Base-by-base conservation (phyloP, 169 alveolate species). In the Sarcocystis neurona region DNA sequence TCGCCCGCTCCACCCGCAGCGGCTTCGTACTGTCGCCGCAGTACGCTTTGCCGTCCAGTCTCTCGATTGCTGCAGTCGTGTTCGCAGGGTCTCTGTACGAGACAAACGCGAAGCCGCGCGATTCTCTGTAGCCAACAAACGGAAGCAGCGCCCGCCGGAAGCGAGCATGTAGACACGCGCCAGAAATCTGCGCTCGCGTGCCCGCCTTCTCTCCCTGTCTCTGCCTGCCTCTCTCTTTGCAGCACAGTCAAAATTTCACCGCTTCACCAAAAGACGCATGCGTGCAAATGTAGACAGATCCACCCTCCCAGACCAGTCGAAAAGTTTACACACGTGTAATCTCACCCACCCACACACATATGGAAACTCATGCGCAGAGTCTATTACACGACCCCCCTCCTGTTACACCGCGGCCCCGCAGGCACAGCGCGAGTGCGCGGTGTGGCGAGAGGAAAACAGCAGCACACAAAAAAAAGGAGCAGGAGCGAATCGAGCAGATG, bases 41-140 rank as follows among this genome's bases (percentile, higher is more conserved):
- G 56, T 82, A 60, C 79, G 50, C 79, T 66, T 89, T 89, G 50
- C 88, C 88, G 85, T 89, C 88, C 66, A 89, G 78, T 3, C 66
- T 72, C 18, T 84, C 88, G 39, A 89, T 89, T 23, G 90, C 93
- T n/a, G 39, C 87, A 4, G 79, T 63, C 12, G 89, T 63, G 23
- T 82, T 80, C 32, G 78, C n/a, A 1, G 89, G 86, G 23, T 89
- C 88, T 39, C 72, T 79, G 48, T 66, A 89, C 27, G 90, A 80
- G 44, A 85, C 53, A 74, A 89, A 89, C 0, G 89, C 93, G 44
- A 89, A 89, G 46, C 93, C 93, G 27, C 93, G 93, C 3, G 93
- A 89, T 47, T 84, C 93, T 56, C 93, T 89, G 87, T 0, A 18
- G 58, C 46, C 37, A 46, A 0, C 84, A 27, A 70, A 50, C 39